Evolutionary conservation across 306 rosid species (phyloP), one percentile per base, ranked within the genome.

Genomic region (Cajanus cajan): DNA sequence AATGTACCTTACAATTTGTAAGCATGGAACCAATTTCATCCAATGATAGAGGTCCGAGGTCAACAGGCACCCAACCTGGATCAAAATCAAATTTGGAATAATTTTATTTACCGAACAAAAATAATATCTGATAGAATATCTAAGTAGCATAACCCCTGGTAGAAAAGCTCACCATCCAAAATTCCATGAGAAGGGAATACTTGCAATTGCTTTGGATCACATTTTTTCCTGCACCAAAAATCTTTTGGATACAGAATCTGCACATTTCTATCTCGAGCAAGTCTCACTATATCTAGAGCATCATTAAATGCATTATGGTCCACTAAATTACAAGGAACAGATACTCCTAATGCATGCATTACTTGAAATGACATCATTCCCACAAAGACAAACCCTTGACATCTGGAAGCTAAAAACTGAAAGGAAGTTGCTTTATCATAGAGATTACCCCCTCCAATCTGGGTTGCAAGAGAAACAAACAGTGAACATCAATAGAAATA

Each of bases 321-420:
- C 74, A 87, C 77, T 76, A 88, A 83, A 63, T 76, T 54, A 70
- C 21, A 67, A 72, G 96, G 94, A 83, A 92, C 83, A 11, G 90
- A 73, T 58, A 91, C 65, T 39, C 92, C 91, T 72, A 91, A 81
- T 64, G 91, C 94, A 55, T 86, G 86, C 94, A 95, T 95, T 86
- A 95, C 82, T 88, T 90, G 98, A 82, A 95, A 90, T 73, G 97
- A 82, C 92, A 91, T 95, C 92, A 85, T 85, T 76, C 98, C 98
- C 75, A 92, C 89, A 81, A 92, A 92, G 78, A 91, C 78, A 75
- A 95, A 77, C n/a, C 80, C 90, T 73, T 91, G 90, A 52, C 97
- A 95, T 72, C 74, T 87, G 65, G 94, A 86, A 55, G 96, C 89
- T 83, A 95, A 87, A 85, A 87, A 85, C 31, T 68, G 89, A 83